phyloP scores from a whole-genome alignment of 805 yeast genomes.

The Komagataella populi region DNA sequence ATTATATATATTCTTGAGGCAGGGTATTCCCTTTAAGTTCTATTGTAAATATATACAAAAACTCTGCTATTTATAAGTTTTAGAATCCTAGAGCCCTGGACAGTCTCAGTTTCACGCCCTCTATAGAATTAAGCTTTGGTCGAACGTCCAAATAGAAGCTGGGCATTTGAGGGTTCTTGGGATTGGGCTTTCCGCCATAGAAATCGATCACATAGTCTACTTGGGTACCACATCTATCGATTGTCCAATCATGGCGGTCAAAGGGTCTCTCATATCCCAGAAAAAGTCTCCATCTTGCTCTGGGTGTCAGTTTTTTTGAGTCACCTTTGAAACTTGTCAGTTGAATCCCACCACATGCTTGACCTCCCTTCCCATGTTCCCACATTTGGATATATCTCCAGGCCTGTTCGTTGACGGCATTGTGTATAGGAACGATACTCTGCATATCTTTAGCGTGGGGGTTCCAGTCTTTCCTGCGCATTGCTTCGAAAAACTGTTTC shows the following conservation, averaged over 20 bases:
- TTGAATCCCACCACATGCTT: conserved; percentile 72
- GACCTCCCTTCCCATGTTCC: conserved; percentile 54
- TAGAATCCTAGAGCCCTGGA: conserved; percentile 44
- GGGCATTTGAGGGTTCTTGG: conserved; percentile 25
- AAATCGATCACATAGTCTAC: conserved; percentile 91
- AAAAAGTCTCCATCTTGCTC: conserved; percentile 58
- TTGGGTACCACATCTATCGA: conserved; percentile 70
- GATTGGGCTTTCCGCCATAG: conserved; percentile 47
- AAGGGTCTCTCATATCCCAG: conserved; percentile 73
- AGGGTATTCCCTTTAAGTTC: background rate
- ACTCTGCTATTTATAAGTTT: conserved; percentile 2
- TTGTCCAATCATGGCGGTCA: conserved; percentile 93
- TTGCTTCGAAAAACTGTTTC: conserved; percentile 87
- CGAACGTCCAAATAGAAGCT: conserved; percentile 79
- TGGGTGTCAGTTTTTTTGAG: conserved; percentile 71
- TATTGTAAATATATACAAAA: background rate
- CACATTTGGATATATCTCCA: conserved; percentile 77
- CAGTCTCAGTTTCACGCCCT: conserved; percentile 66
- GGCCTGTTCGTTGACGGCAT: conserved; percentile 84
- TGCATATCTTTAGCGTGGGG: conserved; percentile 78
- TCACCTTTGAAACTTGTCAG: conserved; percentile 85
- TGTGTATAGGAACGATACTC: conserved; percentile 87
- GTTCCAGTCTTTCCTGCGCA: conserved; percentile 81
- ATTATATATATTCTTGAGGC: conserved; percentile 1
- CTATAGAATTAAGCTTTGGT: conserved; percentile 74